phyloP scores from a whole-genome alignment of 1,284 basidiomycete species.

The Amylostereum chailletii region DNA sequence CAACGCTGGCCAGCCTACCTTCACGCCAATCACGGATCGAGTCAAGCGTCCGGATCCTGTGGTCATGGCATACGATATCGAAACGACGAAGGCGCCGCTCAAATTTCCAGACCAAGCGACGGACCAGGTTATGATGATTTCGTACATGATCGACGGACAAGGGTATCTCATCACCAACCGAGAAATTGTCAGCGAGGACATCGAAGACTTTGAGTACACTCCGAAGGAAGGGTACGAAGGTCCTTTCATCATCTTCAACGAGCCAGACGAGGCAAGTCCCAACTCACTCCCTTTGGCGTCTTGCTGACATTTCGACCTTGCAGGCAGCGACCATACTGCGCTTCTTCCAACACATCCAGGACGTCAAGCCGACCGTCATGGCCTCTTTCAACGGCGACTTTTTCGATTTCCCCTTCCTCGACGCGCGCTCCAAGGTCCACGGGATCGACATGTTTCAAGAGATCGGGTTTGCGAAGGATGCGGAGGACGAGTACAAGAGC shows the following conservation, averaged over 20 bases:
- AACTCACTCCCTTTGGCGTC: background rate
- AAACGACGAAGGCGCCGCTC: conserved; percentile 96
- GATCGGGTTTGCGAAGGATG: conserved; percentile 88
- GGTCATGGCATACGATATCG: conserved; percentile 99
- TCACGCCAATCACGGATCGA: conserved; percentile 70
- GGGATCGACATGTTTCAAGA: conserved; percentile 97
- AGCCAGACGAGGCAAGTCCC: conserved; percentile 74
- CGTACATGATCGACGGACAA: conserved; percentile 95
- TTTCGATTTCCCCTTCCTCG: conserved; percentile 99
- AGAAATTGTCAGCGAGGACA: conserved; percentile 96
- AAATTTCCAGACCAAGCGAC: conserved; percentile 96
- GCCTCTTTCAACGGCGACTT: conserved; percentile 99
- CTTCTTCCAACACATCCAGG: conserved; percentile 92
- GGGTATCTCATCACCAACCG: conserved; percentile 97
- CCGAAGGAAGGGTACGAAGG: conserved; percentile 98
- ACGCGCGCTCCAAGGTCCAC: conserved; percentile 77
- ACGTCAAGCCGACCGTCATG: conserved; percentile 92
- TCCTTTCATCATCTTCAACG: conserved; percentile 95
- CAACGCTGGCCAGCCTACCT: conserved; percentile 71
- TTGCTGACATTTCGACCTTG: background rate
- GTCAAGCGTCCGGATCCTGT: conserved; percentile 99
- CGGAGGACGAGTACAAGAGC: conserved; percentile 94
- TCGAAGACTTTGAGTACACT: conserved; percentile 98
- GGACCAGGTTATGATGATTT: conserved; percentile 99
- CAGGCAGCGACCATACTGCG: conserved; percentile 73